These are phyloP conservation scores for Stromatinia cepivora DNA, from an alignment of 2,329 filamentous ascomycete genomes.

Conservation along the genomic window DNA sequence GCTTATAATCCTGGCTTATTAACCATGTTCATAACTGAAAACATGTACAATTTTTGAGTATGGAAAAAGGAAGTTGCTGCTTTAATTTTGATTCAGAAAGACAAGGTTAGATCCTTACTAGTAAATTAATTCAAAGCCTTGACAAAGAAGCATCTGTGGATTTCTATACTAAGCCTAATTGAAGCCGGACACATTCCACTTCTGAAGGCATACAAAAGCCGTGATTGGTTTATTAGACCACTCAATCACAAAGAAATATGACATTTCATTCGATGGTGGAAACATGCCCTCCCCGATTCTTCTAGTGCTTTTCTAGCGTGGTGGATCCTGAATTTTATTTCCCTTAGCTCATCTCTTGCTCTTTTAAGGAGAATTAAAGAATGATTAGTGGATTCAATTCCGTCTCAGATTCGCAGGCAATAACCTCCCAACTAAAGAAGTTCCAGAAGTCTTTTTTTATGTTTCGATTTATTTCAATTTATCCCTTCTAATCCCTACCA, in stretches of 20 bases:
- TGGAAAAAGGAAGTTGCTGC: neutral
- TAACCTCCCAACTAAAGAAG: neutral
- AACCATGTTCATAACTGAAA: neutral
- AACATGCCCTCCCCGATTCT: neutral
- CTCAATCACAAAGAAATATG: neutral
- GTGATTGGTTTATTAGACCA: neutral
- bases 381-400: neutral
- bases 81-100: neutral
- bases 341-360: neutral
- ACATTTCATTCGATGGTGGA: slow-evolving; percentile 8
- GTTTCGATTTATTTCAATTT: neutral
- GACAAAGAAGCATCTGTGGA: neutral
- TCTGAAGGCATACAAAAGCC: neutral
- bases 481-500: neutral
- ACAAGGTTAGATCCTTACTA: neutral
- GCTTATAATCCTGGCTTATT: neutral
- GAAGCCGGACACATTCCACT: neutral
- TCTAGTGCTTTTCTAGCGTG: slow-evolving; percentile 20
- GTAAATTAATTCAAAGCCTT: neutral
- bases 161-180: neutral
- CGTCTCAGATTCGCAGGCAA: slow-evolving; percentile 6
- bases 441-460: slow-evolving; percentile 13
- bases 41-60: neutral
- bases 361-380: neutral
- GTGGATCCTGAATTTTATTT: neutral